A percentile compares a stretch with the other conserved stretches of the same genome.
These are phyloP conservation scores for Eucalyptus erythrocorys DNA, from an alignment of 345 rosid genomes.

Conservation along the genomic window DNA sequence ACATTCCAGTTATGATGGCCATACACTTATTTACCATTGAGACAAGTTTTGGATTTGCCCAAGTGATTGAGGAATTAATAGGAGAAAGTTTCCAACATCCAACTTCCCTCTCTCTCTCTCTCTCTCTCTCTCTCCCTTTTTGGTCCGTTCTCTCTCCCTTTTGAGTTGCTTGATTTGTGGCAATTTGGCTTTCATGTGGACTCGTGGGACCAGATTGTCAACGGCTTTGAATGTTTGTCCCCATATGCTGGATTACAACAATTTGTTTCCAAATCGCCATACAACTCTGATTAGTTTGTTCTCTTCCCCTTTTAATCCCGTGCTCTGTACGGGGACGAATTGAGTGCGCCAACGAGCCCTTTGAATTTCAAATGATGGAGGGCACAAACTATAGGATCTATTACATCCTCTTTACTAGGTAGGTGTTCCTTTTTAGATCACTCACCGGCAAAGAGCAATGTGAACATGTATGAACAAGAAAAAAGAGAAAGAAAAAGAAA, in stretches of 20 bases:
- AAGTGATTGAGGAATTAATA: background rate
- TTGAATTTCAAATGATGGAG: background rate
- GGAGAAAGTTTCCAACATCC: background rate
- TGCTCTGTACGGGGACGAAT: background rate
- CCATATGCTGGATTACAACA: background rate
- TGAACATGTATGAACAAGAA: background rate
- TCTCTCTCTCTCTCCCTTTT: background rate
- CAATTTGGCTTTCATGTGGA: background rate
- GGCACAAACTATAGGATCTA: background rate
- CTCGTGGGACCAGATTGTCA: background rate
- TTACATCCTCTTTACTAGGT: background rate
- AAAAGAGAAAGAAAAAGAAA: background rate
- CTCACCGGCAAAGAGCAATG: background rate
- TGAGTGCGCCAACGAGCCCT: background rate
- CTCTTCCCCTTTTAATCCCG: background rate
- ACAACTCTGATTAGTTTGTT: background rate
- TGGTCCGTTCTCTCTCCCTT: background rate
- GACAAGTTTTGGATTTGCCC: background rate
- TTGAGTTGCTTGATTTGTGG: conserved; percentile 1
- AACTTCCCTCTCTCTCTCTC: background rate
- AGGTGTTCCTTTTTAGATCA: background rate
- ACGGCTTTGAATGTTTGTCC: background rate
- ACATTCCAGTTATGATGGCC: background rate
- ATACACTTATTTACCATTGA: background rate
- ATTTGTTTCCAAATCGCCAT: background rate